phyloP scores from a whole-genome alignment of 108 stramenopile species.

The Cyclostephanos invisitatus region DNA sequence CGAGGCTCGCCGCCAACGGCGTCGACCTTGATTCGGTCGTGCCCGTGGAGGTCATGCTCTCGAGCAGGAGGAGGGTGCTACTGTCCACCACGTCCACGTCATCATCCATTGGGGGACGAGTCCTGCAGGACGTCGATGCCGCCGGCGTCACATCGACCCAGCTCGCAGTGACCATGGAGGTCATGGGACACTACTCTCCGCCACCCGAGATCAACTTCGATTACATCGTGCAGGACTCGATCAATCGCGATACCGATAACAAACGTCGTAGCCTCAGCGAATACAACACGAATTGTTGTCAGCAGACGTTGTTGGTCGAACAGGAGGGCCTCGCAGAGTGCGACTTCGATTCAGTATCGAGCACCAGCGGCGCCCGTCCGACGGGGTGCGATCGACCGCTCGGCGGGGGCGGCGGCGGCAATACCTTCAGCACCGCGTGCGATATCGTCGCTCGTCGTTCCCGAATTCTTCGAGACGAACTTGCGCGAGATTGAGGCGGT shows the following conservation, averaged over 20 bases:
- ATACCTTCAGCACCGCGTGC: conserved; percentile 20
- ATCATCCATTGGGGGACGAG: too few relatives aligned
- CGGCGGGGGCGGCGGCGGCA: not conserved
- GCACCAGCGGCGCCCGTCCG: not conserved
- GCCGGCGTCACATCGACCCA: not conserved
- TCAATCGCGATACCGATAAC: conserved; percentile 26
- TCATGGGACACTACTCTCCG: conserved; percentile 32
- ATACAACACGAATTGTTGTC: conserved; percentile 29
- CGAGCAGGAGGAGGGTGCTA: not conserved
- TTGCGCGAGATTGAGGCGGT: conserved; percentile 25
- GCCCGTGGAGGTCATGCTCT: conserved; percentile 26
- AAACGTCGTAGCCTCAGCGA: conserved; percentile 25
- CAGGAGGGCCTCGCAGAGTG: conserved; percentile 3
- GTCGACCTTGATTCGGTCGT: conserved; percentile 19
- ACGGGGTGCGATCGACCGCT: not conserved
- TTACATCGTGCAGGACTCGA: conserved; percentile 32
- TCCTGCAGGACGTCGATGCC: not conserved
- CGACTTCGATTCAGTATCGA: conserved; percentile 11
- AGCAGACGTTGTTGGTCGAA: conserved; percentile 16
- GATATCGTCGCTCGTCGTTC: conserved; percentile 7
- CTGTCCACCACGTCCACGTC: too few relatives aligned
- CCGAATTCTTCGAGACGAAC: conserved; percentile 26
- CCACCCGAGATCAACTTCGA: conserved; percentile 37
- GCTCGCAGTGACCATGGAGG: conserved; percentile 32
- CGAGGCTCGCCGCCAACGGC: conserved; percentile 20